These are phyloP conservation scores for Pleurotus giganteus DNA, from an alignment of 768 basidiomycete genomes.

Conservation along the genomic window DNA sequence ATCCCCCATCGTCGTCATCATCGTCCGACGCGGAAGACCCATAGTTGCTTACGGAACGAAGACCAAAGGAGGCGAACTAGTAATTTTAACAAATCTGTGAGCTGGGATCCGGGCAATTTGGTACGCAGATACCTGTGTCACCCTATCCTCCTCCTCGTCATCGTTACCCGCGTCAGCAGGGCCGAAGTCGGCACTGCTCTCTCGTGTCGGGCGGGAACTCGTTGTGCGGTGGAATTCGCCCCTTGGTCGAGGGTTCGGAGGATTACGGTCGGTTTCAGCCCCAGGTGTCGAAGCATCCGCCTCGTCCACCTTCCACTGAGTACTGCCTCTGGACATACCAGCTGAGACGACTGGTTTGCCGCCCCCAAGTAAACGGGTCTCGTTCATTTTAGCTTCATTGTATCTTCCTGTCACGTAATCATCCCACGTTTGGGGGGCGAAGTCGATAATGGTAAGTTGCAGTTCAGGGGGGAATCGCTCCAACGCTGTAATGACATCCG, in stretches of 20 bases:
- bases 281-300: slow-evolving; percentile 34
- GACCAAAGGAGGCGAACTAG: slow-evolving; percentile 83
- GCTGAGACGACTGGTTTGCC: slow-evolving; percentile 66
- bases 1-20: slow-evolving; percentile 78
- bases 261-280: background rate
- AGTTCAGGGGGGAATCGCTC: slow-evolving; percentile 85
- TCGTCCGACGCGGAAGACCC: slow-evolving; percentile 47
- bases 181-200: slow-evolving; percentile 67
- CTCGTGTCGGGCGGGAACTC: slow-evolving; percentile 39
- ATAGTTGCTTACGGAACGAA: slow-evolving; percentile 59
- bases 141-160: slow-evolving; percentile 42
- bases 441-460: slow-evolving; percentile 56
- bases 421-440: slow-evolving; percentile 84
- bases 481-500: slow-evolving; percentile 89
- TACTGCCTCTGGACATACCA: slow-evolving; percentile 21
- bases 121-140: slow-evolving; percentile 32
- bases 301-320: slow-evolving; percentile 74
- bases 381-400: slow-evolving; percentile 81
- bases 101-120: slow-evolving; percentile 4
- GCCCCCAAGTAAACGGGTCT: slow-evolving; percentile 79
- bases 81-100: slow-evolving; percentile 8
- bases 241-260: slow-evolving; percentile 23
- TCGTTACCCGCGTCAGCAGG: slow-evolving; percentile 47
- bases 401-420: slow-evolving; percentile 85
- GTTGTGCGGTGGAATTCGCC: slow-evolving; percentile 60